Percentiles rank a stretch among this genome's conserved stretches.
These are phyloP conservation scores for Trametes polyzona DNA, from an alignment of 1,284 basidiomycete species.

Conservation along the genomic window DNA sequence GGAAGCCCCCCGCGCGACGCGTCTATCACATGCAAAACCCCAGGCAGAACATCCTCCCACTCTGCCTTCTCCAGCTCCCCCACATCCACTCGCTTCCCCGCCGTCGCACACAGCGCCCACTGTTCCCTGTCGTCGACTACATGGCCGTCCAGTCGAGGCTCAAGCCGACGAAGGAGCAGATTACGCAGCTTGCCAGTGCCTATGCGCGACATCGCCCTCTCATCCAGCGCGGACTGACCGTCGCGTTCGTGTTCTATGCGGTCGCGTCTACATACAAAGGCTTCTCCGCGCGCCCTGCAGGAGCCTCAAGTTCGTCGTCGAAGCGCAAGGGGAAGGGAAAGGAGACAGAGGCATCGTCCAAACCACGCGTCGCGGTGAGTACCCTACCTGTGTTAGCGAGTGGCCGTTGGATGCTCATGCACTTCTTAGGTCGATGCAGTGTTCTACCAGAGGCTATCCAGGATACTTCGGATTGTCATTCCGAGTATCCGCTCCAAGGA, in stretches of 20 bases:
- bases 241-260: slow-evolving; percentile 66
- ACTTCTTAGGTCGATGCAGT: slow-evolving; percentile 79
- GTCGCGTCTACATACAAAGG: slow-evolving; percentile 61
- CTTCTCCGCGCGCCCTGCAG: slow-evolving; percentile 46
- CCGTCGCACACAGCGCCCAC: neutral
- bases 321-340: slow-evolving; percentile 45
- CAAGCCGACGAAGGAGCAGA: slow-evolving; percentile 30
- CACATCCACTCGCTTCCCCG: neutral
- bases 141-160: slow-evolving; percentile 38
- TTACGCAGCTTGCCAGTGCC: slow-evolving; percentile 48
- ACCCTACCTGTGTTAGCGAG: neutral
- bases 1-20: slow-evolving; percentile 17
- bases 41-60: neutral
- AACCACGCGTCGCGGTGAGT: slow-evolving; percentile 68
- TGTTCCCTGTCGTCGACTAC: neutral
- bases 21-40: slow-evolving; percentile 21
- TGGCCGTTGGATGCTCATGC: slow-evolving; percentile 1
- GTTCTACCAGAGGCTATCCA: slow-evolving; percentile 84
- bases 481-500: slow-evolving; percentile 87
- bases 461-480: slow-evolving; percentile 87
- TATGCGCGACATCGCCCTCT: slow-evolving; percentile 70
- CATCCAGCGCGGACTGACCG: slow-evolving; percentile 70
- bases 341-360: slow-evolving; percentile 44
- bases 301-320: slow-evolving; percentile 25
- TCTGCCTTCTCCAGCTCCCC: neutral